Percentiles rank a stretch among this genome's conserved stretches.
phyloP scores from a whole-genome alignment of 1,139 yeast genomes.

The Candida sojae region DNA sequence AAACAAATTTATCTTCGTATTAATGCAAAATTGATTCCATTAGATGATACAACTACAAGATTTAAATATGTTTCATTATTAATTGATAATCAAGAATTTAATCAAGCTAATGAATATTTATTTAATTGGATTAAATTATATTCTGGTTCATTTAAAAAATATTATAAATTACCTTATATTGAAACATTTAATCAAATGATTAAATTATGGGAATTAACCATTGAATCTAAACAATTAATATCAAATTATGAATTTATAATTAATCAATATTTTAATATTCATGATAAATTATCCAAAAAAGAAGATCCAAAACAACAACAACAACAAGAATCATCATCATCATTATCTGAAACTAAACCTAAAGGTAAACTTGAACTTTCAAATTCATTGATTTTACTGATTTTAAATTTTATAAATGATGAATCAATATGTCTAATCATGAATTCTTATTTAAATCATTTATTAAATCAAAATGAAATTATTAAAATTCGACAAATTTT shows the following conservation, averaged over 20 bases:
- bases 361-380: slow-evolving; percentile 6
- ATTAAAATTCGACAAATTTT: slow-evolving; percentile 26
- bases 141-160: slow-evolving; percentile 21
- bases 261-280: slow-evolving; percentile 20
- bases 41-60: slow-evolving; percentile 37
- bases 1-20: slow-evolving; percentile 42
- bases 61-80: slow-evolving; percentile 42
- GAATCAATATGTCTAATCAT: slow-evolving; percentile 32
- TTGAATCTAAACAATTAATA: slow-evolving; percentile 10
- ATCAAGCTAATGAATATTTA: slow-evolving; percentile 28
- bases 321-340: background rate
- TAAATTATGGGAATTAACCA: slow-evolving; percentile 18
- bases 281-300: slow-evolving; percentile 11
- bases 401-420: slow-evolving; percentile 26
- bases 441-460: slow-evolving; percentile 20
- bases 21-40: slow-evolving; percentile 47
- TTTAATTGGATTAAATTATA: slow-evolving; percentile 25
- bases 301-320: slow-evolving; percentile 3
- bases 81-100: slow-evolving; percentile 20
- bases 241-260: slow-evolving; percentile 20
- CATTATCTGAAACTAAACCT: background rate
- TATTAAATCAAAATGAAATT: slow-evolving; percentile 8
- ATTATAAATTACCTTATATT: slow-evolving; percentile 13
- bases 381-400: slow-evolving; percentile 10
- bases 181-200: slow-evolving; percentile 22